phyloP scores from a whole-genome alignment of 805 yeast species.

The Wickerhamomyces canadensis region DNA sequence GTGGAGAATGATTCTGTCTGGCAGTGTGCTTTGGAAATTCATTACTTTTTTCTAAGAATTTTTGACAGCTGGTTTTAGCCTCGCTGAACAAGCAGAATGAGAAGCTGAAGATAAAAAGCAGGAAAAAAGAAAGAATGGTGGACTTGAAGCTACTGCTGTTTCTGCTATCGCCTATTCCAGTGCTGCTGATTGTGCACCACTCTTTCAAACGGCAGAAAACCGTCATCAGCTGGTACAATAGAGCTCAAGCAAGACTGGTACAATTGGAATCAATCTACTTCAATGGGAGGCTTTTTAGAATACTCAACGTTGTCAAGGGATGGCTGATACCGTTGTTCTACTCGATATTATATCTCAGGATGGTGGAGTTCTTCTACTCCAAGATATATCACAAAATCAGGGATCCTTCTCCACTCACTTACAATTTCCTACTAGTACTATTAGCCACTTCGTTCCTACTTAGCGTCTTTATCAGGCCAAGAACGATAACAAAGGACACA shows the following conservation, averaged over 20 bases:
- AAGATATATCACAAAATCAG: conserved; percentile 8
- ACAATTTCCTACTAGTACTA: conserved; percentile 7
- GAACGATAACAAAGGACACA: not conserved
- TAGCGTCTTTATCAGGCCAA: conserved; percentile 13
- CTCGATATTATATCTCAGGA: conserved; percentile 5
- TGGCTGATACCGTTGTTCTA: conserved; percentile 21
- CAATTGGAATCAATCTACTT: conserved; percentile 12
- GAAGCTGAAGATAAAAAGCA: too few species aligned
- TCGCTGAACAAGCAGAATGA: too few species aligned
- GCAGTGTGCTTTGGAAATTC: too few species aligned
- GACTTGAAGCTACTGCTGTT: not conserved
- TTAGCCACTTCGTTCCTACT: conserved; percentile 9
- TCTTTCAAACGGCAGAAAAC: too few species aligned
- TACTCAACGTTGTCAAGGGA: not conserved
- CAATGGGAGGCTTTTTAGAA: conserved; percentile 10
- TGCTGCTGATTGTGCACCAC: not conserved
- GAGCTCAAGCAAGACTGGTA: too few species aligned
- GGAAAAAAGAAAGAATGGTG: too few species aligned
- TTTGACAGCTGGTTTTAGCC: too few species aligned
- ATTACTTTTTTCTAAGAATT: too few species aligned
- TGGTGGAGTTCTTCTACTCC: conserved; percentile 13
- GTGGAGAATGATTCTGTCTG: too few species aligned
- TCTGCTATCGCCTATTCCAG: not conserved
- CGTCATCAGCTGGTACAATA: too few species aligned
- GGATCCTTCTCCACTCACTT: conserved; percentile 13